Conservation (phyloP, 306 rosid species). For the Acmispon strigosus region DNA sequence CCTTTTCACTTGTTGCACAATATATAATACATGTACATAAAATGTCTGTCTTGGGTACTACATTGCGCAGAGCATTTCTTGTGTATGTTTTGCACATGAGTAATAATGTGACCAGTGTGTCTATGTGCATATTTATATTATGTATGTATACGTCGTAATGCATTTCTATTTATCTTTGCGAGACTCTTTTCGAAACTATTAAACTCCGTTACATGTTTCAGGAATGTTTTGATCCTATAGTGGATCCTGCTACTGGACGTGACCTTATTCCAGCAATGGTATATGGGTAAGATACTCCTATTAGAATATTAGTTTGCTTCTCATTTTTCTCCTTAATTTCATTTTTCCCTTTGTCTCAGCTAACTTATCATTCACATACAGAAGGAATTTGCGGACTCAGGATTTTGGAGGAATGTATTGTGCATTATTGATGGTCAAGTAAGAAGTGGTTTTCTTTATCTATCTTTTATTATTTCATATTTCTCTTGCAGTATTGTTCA, state of each 20-base stretch:
- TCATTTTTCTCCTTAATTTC: neutral
- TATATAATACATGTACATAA: neutral
- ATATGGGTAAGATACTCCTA: slow-evolving; percentile 60
- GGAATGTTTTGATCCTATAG: slow-evolving; percentile 95
- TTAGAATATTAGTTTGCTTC: slow-evolving; percentile 11
- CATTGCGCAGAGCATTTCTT: neutral
- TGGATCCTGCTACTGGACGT: slow-evolving; percentile 73
- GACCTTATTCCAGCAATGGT: slow-evolving; percentile 98
- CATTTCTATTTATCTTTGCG: neutral
- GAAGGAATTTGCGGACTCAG: slow-evolving; percentile 79
- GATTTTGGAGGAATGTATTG: slow-evolving; percentile 92
- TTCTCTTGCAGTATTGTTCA: slow-evolving; percentile 6
- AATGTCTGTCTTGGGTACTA: neutral
- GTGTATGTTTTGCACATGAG: neutral
- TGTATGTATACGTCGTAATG: neutral
- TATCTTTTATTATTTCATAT: neutral
- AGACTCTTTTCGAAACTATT: neutral
- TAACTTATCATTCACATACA: slow-evolving; percentile 31
- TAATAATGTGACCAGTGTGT: neutral
- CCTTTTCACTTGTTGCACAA: neutral
- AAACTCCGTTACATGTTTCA: slow-evolving; percentile 31
- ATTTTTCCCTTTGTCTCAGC: neutral
- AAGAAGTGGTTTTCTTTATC: slow-evolving; percentile 31
- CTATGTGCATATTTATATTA: too few relatives aligned
- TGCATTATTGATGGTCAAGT: slow-evolving; percentile 88